phyloP scores from a whole-genome alignment of 352 stramenopile genomes.

The Phytophthora lateralis region DNA sequence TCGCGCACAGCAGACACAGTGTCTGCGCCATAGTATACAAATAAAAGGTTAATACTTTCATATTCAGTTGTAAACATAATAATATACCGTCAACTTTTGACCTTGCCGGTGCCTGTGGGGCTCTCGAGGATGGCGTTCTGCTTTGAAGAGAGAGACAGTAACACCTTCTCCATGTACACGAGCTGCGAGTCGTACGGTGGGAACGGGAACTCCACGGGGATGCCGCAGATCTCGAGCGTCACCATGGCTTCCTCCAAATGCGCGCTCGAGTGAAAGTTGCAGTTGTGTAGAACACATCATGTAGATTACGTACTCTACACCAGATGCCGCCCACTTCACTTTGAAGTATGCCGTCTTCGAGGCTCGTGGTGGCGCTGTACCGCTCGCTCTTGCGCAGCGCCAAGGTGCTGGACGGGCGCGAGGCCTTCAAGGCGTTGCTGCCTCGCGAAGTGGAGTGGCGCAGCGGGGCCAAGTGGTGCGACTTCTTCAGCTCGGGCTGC shows the following conservation, averaged over 20 bases:
- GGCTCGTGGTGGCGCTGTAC: constrained; percentile 72
- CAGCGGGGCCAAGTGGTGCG: constrained; percentile 47
- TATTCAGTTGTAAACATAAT: not conserved
- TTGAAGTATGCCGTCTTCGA: constrained; percentile 47
- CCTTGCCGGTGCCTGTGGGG: constrained; percentile 98
- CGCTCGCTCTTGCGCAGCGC: constrained; percentile 71
- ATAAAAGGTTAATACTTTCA: not conserved
- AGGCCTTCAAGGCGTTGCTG: constrained; percentile 75
- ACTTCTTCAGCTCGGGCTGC: constrained; percentile 62
- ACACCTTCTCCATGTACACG: constrained; percentile 97
- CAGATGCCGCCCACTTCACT: constrained; percentile 3
- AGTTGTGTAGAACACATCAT: constrained; percentile 21
- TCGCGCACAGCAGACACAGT: constrained; percentile 96
- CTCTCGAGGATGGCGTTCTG: constrained; percentile 98
- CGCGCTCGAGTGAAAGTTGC: constrained; percentile 23
- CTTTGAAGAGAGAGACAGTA: constrained; percentile 89
- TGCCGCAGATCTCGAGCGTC: constrained; percentile 84
- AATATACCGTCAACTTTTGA: constrained; percentile 13
- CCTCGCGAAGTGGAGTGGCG: constrained; percentile 67
- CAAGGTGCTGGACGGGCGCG: constrained; percentile 61
- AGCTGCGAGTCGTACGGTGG: constrained; percentile 96
- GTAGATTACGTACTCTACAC: not conserved
- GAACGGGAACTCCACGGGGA: constrained; percentile 97
- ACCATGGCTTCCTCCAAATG: constrained; percentile 49
- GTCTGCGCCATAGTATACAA: constrained; percentile 59